phyloP scores from a whole-genome alignment of 352 stramenopile species.

The Pythium phragmitis region DNA sequence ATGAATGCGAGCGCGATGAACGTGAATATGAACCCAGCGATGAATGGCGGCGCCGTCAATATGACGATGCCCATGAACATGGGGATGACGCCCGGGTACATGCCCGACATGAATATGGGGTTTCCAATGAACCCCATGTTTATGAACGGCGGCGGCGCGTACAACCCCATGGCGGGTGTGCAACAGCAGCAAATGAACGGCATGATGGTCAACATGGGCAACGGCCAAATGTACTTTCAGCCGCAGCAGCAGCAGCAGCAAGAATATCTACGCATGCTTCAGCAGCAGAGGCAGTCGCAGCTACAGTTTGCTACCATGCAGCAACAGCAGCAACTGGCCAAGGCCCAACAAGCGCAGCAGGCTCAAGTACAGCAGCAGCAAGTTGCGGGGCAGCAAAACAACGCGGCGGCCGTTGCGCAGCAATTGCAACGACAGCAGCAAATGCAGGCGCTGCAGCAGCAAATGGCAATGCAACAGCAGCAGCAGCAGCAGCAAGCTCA shows the following conservation, averaged over 20 bases:
- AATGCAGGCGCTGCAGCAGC: constrained; percentile 30
- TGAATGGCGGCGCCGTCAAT: constrained; percentile 29
- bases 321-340: constrained; percentile 14
- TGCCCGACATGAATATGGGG: constrained; percentile 55
- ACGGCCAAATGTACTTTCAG: constrained; percentile 57
- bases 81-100: constrained; percentile 45
- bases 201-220: constrained; percentile 70
- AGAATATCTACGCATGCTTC: constrained; percentile 74
- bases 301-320: constrained; percentile 39
- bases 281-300: constrained; percentile 33
- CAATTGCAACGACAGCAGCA: constrained; percentile 30
- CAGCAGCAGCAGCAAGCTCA: constrained; percentile 2
- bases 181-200: constrained; percentile 42
- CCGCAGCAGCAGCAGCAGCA: constrained; percentile 72
- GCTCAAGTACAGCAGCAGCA: constrained; percentile 3
- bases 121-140: constrained; percentile 66
- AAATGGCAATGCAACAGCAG: constrained; percentile 30
- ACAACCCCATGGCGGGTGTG: constrained; percentile 40
- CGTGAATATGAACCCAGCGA: constrained; percentile 37
- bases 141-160: constrained; percentile 39
- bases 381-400: constrained; percentile 3
- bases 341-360: constrained; percentile 24
- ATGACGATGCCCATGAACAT: constrained; percentile 38
- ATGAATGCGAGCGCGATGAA: constrained; percentile 24
- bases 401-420: constrained; percentile 19